phyloP scores from a whole-genome alignment of 495 filamentous ascomycete species.

The Aspergillus olivimuriae region DNA sequence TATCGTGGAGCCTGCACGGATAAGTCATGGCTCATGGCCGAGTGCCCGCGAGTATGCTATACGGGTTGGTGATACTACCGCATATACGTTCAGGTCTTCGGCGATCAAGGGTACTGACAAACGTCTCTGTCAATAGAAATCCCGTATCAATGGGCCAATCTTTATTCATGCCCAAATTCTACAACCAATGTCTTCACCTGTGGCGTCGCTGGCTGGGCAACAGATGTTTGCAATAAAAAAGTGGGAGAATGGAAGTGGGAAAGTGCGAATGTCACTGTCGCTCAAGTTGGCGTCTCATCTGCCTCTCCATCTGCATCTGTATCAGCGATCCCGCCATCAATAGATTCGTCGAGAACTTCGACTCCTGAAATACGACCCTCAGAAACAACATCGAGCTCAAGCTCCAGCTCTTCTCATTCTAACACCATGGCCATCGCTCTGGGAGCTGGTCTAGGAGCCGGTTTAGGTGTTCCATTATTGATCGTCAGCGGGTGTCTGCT shows the following conservation, averaged over 20 bases:
- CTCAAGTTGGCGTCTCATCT: neutral
- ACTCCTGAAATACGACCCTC: neutral
- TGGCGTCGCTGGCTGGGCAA: slow-evolving; percentile 2
- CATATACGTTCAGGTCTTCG: neutral
- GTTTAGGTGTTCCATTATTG: neutral
- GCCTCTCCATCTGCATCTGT: neutral
- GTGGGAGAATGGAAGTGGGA: slow-evolving; percentile 1
- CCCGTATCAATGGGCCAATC: slow-evolving; percentile 4
- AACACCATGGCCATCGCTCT: neutral
- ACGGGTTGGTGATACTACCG: slow-evolving; percentile 1
- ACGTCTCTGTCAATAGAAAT: no score
- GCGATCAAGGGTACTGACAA: no score
- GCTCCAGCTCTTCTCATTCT: neutral
- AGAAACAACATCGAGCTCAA: neutral
- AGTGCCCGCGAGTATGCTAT: slow-evolving; percentile 10
- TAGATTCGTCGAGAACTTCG: neutral
- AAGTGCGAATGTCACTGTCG: slow-evolving; percentile 4
- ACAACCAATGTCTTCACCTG: slow-evolving; percentile 4
- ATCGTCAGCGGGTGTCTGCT: neutral
- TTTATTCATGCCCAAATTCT: slow-evolving; percentile 3
- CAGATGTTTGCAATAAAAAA: slow-evolving; percentile 2
- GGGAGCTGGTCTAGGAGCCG: neutral
- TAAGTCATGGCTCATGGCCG: slow-evolving; percentile 10
- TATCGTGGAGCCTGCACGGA: slow-evolving; percentile 15
- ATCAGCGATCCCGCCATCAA: neutral